These are phyloP conservation scores for Fusarium anthophilum DNA, from an alignment of 2,329 filamentous ascomycete species.

Conservation along the genomic window DNA sequence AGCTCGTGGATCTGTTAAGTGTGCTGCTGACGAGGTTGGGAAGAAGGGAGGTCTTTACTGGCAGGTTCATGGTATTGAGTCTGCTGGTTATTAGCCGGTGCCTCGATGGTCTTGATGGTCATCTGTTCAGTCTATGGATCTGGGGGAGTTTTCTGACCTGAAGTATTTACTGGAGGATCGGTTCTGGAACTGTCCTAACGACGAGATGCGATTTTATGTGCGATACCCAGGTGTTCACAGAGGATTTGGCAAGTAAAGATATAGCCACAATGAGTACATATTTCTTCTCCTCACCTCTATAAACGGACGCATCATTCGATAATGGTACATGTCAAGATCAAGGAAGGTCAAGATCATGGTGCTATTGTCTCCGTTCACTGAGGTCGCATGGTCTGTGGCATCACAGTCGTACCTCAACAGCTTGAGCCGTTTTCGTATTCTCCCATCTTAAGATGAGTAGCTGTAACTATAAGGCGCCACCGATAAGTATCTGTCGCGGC, in stretches of 20 bases:
- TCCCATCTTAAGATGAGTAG: too few species aligned
- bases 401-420: background rate
- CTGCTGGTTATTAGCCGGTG: background rate
- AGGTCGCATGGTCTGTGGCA: too few species aligned
- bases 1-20: conserved; percentile 27
- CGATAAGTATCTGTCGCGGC: background rate
- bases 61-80: conserved; percentile 26
- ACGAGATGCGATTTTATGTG: conserved; percentile 21
- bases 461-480: background rate
- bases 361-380: background rate
- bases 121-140: background rate
- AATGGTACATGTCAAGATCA: background rate
- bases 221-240: conserved; percentile 26
- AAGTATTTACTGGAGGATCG: background rate
- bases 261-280: conserved; percentile 7
- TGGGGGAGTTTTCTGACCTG: background rate
- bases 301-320: background rate
- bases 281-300: background rate
- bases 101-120: conserved; percentile 12
- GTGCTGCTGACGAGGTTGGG: conserved; percentile 3
- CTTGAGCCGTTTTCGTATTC: too few species aligned
- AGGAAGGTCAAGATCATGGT: background rate
- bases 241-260: conserved; percentile 7
- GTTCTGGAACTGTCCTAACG: conserved; percentile 21
- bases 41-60: conserved; percentile 27